These are phyloP conservation scores for Euphorbia lathyris DNA, from an alignment of 345 rosid species.

Conservation along the genomic window DNA sequence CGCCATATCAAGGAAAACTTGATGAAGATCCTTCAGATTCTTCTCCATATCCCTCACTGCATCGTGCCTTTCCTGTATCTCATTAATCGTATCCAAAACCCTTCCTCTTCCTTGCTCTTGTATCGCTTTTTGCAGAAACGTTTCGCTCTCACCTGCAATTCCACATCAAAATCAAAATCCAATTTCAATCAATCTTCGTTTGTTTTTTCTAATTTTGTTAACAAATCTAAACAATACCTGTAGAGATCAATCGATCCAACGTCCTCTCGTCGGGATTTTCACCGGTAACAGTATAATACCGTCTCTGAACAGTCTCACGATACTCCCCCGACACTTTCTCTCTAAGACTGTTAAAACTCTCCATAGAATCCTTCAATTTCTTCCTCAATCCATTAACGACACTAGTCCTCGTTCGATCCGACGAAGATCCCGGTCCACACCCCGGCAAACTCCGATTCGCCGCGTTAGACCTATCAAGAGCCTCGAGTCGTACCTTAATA, in stretches of 20 bases:
- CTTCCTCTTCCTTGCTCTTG: conserved; percentile 90
- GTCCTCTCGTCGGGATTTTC: conserved; percentile 82
- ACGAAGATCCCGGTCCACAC: conserved; percentile 83
- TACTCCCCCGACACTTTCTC: conserved; percentile 72
- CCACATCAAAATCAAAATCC: too few relatives aligned
- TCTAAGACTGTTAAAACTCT: conserved; percentile 65
- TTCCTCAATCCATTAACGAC: conserved; percentile 88
- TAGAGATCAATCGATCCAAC: conserved; percentile 79
- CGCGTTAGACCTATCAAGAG: conserved; percentile 82
- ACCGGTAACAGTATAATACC: conserved; percentile 91
- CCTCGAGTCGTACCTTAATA: conserved; percentile 74
- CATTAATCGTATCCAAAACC: conserved; percentile 65
- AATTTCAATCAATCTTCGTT: too few relatives aligned
- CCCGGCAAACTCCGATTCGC: conserved; percentile 74
- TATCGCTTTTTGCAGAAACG: conserved; percentile 80
- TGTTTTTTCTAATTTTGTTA: too few relatives aligned
- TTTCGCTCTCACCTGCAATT: conserved; percentile 78
- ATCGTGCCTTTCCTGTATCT: conserved; percentile 89
- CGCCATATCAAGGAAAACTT: conserved; percentile 84
- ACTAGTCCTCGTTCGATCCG: conserved; percentile 80
- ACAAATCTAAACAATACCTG: too few relatives aligned
- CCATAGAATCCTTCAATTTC: conserved; percentile 90
- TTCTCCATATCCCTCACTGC: conserved; percentile 79
- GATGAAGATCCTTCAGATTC: conserved; percentile 78
- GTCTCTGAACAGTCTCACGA: conserved; percentile 86